Conservation (phyloP, 768 basidiomycete species). For the Suillus plorans region DNA sequence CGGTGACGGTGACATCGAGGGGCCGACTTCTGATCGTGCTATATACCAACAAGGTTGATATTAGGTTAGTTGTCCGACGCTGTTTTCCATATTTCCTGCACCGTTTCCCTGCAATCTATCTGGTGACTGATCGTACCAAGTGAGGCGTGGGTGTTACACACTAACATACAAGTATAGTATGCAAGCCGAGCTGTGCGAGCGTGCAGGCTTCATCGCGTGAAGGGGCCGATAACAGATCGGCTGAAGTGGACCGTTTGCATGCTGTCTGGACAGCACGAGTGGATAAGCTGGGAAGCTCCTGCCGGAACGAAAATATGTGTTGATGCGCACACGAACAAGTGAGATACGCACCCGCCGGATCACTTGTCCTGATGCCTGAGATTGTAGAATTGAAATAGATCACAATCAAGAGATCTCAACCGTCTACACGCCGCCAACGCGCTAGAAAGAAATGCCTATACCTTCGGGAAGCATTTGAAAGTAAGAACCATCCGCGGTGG, state of each 20-base stretch:
- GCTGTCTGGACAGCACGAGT: not conserved
- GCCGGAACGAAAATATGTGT: not conserved
- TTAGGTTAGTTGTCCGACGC: not conserved
- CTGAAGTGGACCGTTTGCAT: not conserved
- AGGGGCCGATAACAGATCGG: not conserved
- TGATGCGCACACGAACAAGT: not conserved
- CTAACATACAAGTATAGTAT: not conserved
- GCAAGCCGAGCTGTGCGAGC: not conserved
- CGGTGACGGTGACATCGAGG: not conserved
- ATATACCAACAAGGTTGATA: not conserved
- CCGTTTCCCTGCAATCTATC: not conserved
- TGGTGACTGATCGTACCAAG: no score
- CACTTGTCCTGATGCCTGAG: not conserved
- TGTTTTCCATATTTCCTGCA: not conserved
- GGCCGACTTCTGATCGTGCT: not conserved
- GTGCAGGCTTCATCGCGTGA: not conserved
- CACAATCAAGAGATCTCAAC: not conserved
- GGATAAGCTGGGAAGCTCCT: not conserved
- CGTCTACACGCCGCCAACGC: not conserved
- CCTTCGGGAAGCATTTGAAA: not conserved
- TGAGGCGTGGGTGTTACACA: not conserved
- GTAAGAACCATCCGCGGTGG: not conserved
- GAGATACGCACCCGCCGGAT: not conserved
- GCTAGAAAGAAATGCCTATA: not conserved
- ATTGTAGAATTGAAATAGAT: not conserved